Evolutionary conservation across 495 filamentous ascomycete species (phyloP).

Genomic region (Xylaria castorea): DNA sequence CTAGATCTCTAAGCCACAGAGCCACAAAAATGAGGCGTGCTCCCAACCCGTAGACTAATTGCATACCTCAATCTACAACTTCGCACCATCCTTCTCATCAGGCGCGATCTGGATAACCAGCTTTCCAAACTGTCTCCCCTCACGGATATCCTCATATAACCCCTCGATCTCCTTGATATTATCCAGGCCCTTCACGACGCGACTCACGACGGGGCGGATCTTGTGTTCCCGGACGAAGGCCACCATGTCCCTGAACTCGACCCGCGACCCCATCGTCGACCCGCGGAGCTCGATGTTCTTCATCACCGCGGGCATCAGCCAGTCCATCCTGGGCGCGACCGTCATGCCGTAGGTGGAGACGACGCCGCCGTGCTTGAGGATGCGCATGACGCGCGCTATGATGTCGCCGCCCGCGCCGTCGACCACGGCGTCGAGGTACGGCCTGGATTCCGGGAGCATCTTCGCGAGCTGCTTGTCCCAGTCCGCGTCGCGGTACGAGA

Average conservation of each 20-base stretch:
- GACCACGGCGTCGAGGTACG: conserved; percentile 71
- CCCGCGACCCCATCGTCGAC: conserved; percentile 76
- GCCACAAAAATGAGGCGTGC: neutral
- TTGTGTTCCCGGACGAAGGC: conserved; percentile 69
- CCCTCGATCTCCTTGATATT: conserved; percentile 69
- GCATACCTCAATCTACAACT: conserved; percentile 1
- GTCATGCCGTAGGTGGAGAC: conserved; percentile 82
- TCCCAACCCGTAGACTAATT: too few relatives aligned
- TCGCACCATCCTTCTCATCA: conserved; percentile 27
- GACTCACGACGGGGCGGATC: conserved; percentile 69
- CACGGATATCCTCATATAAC: conserved; percentile 77
- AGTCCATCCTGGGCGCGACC: conserved; percentile 73
- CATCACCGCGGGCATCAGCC: conserved; percentile 71
- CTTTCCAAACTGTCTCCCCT: conserved; percentile 80
- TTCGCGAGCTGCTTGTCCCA: conserved; percentile 73
- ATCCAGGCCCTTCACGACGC: conserved; percentile 67
- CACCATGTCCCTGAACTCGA: conserved; percentile 79
- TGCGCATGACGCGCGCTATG: conserved; percentile 60
- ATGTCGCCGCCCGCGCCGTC: conserved; percentile 82
- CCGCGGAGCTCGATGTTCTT: conserved; percentile 77
- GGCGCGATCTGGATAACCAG: conserved; percentile 62
- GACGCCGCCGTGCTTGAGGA: conserved; percentile 70
- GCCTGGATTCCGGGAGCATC: conserved; percentile 62
- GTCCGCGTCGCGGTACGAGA: conserved; percentile 66
- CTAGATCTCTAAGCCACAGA: neutral